These are phyloP conservation scores for Sporobolomyces pararoseus DNA, from an alignment of 768 basidiomycete species.

Conservation along the genomic window DNA sequence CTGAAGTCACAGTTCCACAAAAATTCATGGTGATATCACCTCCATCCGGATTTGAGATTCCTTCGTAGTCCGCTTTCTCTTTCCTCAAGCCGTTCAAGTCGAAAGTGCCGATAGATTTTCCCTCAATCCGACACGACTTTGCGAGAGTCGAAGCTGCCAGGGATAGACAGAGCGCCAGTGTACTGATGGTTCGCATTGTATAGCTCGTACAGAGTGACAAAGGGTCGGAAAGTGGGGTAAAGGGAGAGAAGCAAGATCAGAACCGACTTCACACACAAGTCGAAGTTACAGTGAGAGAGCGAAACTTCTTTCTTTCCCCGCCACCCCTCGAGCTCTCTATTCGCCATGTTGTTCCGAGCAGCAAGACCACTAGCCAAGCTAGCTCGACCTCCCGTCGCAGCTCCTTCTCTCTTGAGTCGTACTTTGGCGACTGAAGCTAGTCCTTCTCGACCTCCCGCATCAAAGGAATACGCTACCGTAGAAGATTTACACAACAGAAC, in stretches of 20 bases:
- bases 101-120: slow-evolving; percentile 21
- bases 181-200: neutral
- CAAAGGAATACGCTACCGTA: slow-evolving; percentile 52
- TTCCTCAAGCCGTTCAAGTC: slow-evolving; percentile 16
- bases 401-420: slow-evolving; percentile 3
- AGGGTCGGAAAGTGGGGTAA: neutral
- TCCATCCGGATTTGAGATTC: slow-evolving; percentile 29
- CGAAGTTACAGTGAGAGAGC: no score
- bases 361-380: slow-evolving; percentile 3
- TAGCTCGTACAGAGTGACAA: neutral
- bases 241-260: no score
- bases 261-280: no score
- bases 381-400: neutral
- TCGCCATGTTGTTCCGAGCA: slow-evolving; percentile 5
- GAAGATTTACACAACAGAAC: slow-evolving; percentile 79
- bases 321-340: no score
- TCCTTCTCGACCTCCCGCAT: neutral
- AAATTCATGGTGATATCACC: slow-evolving; percentile 31
- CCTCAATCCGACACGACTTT: slow-evolving; percentile 12
- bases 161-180: neutral
- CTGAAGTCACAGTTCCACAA: slow-evolving; percentile 14
- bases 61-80: slow-evolving; percentile 11
- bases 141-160: neutral
- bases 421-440: slow-evolving; percentile 28
- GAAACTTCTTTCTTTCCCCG: no score